Percentiles rank a stretch among this genome's conserved stretches.
phyloP scores from a whole-genome alignment of 352 stramenopile species.

The Pythium myriotylum region DNA sequence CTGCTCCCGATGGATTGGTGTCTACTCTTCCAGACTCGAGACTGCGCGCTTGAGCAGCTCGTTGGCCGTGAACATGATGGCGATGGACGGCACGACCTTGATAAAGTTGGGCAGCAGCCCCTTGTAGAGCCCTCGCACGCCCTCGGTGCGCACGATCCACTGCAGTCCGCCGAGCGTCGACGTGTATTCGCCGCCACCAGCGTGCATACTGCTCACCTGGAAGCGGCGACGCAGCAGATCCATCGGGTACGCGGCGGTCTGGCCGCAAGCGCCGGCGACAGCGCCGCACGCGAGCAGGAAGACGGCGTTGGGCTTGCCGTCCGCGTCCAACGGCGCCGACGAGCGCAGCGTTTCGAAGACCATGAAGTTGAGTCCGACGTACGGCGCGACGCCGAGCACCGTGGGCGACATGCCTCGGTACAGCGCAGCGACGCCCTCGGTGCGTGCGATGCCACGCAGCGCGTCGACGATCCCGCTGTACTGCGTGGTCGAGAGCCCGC shows the following conservation, averaged over 20 bases:
- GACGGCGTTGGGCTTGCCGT: slow-evolving; percentile 52
- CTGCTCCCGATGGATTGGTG: background rate
- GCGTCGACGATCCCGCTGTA: slow-evolving; percentile 70
- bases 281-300: slow-evolving; percentile 66
- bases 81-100: slow-evolving; percentile 78
- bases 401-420: slow-evolving; percentile 68
- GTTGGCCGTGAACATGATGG: slow-evolving; percentile 85
- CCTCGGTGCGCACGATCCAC: slow-evolving; percentile 54
- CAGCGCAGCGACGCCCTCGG: slow-evolving; percentile 59
- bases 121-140: slow-evolving; percentile 67
- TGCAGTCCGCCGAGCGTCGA: slow-evolving; percentile 53
- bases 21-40: background rate
- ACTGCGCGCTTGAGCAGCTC: slow-evolving; percentile 59
- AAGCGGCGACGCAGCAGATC: slow-evolving; percentile 75
- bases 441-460: slow-evolving; percentile 45
- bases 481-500: slow-evolving; percentile 54
- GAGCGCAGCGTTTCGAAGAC: slow-evolving; percentile 70
- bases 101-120: slow-evolving; percentile 71
- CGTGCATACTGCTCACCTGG: slow-evolving; percentile 60
- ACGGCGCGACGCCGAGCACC: slow-evolving; percentile 70
- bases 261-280: slow-evolving; percentile 62
- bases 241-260: slow-evolving; percentile 77
- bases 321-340: slow-evolving; percentile 40
- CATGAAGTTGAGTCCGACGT: slow-evolving; percentile 79
- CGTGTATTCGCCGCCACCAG: slow-evolving; percentile 35